Evolutionary conservation across 345 rosid genomes (phyloP).

Genomic region (Pseudoturritis turrita): DNA sequence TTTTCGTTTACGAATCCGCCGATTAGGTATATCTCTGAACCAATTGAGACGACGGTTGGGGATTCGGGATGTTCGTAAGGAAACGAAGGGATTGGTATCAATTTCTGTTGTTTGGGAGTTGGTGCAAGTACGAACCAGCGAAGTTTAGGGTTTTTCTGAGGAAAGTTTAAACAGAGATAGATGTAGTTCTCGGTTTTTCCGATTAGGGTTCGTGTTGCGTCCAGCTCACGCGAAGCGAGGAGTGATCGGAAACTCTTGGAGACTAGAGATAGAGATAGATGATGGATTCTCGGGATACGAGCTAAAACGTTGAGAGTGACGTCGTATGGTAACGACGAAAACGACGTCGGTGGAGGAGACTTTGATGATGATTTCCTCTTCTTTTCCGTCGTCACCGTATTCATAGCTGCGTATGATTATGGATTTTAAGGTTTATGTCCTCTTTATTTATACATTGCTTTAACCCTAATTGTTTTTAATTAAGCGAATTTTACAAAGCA

Average conservation of each 20-base stretch:
- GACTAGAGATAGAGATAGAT: constrained; percentile 46
- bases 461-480: too few relatives aligned
- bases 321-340: constrained; percentile 52
- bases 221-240: constrained; percentile 45
- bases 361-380: too few relatives aligned
- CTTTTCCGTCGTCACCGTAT: too few relatives aligned
- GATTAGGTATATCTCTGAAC: background rate
- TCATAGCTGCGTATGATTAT: too few relatives aligned
- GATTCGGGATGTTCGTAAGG: background rate
- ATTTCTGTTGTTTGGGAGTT: background rate
- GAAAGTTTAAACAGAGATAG: background rate
- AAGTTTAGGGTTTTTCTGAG: background rate
- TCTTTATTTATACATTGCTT: too few relatives aligned
- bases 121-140: background rate
- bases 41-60: background rate
- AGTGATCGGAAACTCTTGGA: constrained; percentile 46
- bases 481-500: too few relatives aligned
- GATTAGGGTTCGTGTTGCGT: constrained; percentile 36
- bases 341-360: constrained; percentile 10
- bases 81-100: background rate
- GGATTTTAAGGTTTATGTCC: too few relatives aligned
- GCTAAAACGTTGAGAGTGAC: constrained; percentile 49
- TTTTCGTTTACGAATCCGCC: background rate
- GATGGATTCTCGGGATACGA: too few relatives aligned
- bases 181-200: background rate